Evolutionary conservation across 176 grass and related monocot species (phyloP), one percentile per base, ranked within the genome.

Genomic region (Echinochloa phyllopogon): DNA sequence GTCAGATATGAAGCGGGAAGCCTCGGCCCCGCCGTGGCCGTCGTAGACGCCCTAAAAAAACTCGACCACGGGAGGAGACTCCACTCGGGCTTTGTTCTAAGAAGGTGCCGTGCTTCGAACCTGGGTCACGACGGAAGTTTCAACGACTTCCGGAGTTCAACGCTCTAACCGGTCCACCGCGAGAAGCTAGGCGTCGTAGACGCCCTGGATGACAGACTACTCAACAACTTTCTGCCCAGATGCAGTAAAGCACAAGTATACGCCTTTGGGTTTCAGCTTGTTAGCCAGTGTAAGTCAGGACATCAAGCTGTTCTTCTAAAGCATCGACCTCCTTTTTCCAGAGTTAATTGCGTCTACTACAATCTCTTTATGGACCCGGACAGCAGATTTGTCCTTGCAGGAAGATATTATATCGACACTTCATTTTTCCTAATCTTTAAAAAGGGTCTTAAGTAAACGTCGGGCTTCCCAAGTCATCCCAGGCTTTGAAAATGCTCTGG

Each of bases 21-120:
- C 93, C 65, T 95, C 93, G 10, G 93, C 90, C 4, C 93, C 93
- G 48, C 93, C 93, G 39, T 95, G 93, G 7, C 93, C 93, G 68
- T 95, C 93, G 82, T 95, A 95, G 77, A 95, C 90, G 15, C 48
- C 47, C 15, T 36, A n/a, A n/a, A n/a, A n/a, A n/a, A n/a, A n/a
- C n/a, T n/a, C n/a, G n/a, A n/a, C n/a, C n/a, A n/a, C n/a, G n/a
- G n/a, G n/a, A n/a, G n/a, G n/a, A n/a, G n/a, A n/a, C n/a, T n/a
- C n/a, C n/a, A n/a, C n/a, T n/a, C n/a, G n/a, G n/a, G n/a, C n/a
- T n/a, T n/a, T n/a, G n/a, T n/a, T n/a, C n/a, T n/a, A n/a, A n/a
- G n/a, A n/a, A n/a, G n/a, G n/a, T n/a, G n/a, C n/a, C n/a, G n/a
- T n/a, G n/a, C n/a, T n/a, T n/a, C n/a, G n/a, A n/a, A n/a, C n/a